These are phyloP conservation scores for Picea mariana DNA, from an alignment of 83 land plant genomes.

Conservation along the genomic window DNA sequence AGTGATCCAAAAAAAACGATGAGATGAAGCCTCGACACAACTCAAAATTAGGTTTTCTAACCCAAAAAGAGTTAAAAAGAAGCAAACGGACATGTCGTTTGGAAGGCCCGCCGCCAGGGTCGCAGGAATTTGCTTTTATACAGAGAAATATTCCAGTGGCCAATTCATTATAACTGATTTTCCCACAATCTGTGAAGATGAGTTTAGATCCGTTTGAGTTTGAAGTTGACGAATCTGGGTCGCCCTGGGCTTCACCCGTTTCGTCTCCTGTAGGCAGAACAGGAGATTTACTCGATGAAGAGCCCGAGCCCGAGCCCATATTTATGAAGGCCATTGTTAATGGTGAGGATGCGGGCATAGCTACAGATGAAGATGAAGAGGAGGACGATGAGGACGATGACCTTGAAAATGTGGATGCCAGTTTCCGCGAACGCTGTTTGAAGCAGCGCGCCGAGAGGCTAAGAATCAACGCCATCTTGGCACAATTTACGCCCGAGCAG, in stretches of 20 bases:
- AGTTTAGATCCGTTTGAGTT: constrained; percentile 13
- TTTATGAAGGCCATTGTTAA: too few relatives aligned
- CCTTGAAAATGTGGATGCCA: too few relatives aligned
- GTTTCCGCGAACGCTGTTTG: background rate
- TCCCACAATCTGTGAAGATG: background rate
- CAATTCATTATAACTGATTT: too few relatives aligned
- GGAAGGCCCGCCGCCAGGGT: too few relatives aligned
- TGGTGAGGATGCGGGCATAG: background rate
- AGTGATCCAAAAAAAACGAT: too few relatives aligned
- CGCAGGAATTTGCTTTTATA: too few relatives aligned
- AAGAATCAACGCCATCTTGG: constrained; percentile 21
- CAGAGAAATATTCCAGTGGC: too few relatives aligned
- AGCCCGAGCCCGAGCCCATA: background rate
- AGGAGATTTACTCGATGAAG: background rate
- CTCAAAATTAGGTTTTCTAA: too few relatives aligned
- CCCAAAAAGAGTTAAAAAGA: too few relatives aligned
- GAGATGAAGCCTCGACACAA: too few relatives aligned
- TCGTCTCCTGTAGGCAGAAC: too few relatives aligned
- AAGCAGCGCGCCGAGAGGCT: background rate
- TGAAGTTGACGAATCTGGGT: background rate
- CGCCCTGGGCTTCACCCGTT: background rate
- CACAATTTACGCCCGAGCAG: constrained; percentile 88
- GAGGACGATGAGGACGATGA: background rate
- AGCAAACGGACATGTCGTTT: too few relatives aligned
- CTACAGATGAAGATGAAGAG: background rate